Evolutionary conservation across 371 early-diverging fungal species (phyloP), one percentile per base, ranked within the genome.

Genomic region (Syncephalastrum monosporum): DNA sequence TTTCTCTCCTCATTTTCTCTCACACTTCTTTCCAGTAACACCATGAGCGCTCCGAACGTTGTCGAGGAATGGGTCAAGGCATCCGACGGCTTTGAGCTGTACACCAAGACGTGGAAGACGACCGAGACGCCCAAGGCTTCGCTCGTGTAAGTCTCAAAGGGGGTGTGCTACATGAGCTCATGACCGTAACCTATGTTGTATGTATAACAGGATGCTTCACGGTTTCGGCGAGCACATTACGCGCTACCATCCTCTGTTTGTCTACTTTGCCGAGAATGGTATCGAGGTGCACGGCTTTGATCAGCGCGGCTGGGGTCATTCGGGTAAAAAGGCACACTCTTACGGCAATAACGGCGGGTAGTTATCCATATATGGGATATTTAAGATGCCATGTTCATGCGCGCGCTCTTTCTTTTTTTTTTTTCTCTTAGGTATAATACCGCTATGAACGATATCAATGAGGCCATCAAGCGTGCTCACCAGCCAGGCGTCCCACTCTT

Each of bases 281-380:
- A 78, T 87, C 59, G 76, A 82, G 65, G 75, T 77, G 50, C 72
- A 76, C 57, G 77, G 74, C 10, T 86, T 60, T 60, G 89, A 89
- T 64, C 86, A 86, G 64, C 77, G 88, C 27, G 87, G 89, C 17
- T 84, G 76, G 64, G 89, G 89, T 21, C 61, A 80, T 46, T 84
- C 86, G 5, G 85, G 74, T 49, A 71, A 67, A 52, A 79, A 75
- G 49, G 68, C 77, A 8, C 71, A 77, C 24, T 59, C 67, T 6
- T 77, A 72, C 45, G 87, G 88, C 4, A 61, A 67, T 50, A 72
- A 79, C 51, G 77, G 82, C 46, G 84, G 85, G 63, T 83, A 82
- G 61, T 33, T 33, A 33, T 33, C 38, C 38, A 33, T 33, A 8
- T 33, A 8, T 33, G 38, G 56, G 13, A 42, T 25, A n/a, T 42